Conservation (phyloP, 495 filamentous ascomycete genomes). For the Pyronema domesticum region DNA sequence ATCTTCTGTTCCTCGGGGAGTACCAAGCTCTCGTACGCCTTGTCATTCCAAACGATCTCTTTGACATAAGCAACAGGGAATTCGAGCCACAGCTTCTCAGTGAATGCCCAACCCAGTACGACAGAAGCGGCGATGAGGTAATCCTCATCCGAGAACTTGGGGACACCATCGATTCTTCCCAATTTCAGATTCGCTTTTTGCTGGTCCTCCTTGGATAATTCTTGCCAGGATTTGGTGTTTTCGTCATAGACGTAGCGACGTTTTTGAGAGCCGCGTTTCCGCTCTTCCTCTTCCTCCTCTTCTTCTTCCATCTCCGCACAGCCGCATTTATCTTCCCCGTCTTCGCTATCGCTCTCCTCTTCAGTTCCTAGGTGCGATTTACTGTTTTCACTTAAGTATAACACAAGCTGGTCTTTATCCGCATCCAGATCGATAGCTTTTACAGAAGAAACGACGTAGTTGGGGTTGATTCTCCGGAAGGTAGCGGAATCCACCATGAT, state of each 20-base stretch:
- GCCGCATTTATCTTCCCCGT: constrained; percentile 11
- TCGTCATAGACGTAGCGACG: neutral
- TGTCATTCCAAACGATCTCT: constrained; percentile 51
- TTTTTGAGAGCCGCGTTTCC: neutral
- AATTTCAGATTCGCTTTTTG: neutral
- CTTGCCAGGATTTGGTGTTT: neutral
- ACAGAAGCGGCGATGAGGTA: constrained; percentile 28
- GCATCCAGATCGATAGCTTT: neutral
- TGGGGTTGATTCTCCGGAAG: constrained; percentile 73
- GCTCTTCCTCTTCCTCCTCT: constrained; percentile 9
- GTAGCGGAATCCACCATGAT: constrained; percentile 85
- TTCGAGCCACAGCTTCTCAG: constrained; percentile 37
- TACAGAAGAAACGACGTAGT: constrained; percentile 53
- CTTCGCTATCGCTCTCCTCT: constrained; percentile 12
- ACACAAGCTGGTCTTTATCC: neutral
- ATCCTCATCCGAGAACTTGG: constrained; percentile 27
- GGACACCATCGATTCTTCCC: constrained; percentile 7
- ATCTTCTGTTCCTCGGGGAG: constrained; percentile 48
- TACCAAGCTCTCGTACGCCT: constrained; percentile 50
- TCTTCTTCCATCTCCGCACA: constrained; percentile 10
- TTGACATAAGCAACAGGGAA: constrained; percentile 49
- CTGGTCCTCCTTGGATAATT: neutral
- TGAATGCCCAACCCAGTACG: constrained; percentile 31
- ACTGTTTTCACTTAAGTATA: neutral
- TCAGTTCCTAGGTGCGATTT: constrained; percentile 2